These are phyloP conservation scores for Besnoitia besnoiti DNA, from an alignment of 169 alveolate species.

Conservation along the genomic window DNA sequence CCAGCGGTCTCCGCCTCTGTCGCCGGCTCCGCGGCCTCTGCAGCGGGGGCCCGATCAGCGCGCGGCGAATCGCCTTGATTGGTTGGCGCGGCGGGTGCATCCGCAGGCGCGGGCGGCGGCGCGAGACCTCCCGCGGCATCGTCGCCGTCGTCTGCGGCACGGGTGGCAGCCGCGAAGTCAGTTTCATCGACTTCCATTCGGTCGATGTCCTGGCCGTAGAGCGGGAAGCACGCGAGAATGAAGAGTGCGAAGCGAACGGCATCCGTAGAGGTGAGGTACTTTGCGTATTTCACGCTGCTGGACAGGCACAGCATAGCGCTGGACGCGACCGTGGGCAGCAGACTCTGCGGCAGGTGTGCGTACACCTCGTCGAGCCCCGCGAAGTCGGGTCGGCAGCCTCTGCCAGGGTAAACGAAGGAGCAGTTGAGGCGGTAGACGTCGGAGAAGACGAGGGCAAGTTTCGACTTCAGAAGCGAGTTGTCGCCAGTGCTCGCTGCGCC, in stretches of 20 bases:
- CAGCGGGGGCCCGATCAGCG: not conserved
- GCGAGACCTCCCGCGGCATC: not conserved
- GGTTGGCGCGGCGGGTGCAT: not conserved
- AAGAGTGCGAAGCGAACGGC: constrained; percentile 11
- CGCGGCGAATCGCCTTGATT: not conserved
- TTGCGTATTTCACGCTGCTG: not conserved
- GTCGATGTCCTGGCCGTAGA: constrained; percentile 2
- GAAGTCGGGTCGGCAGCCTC: constrained; percentile 44
- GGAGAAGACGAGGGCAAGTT: not conserved
- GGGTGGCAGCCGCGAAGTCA: not conserved
- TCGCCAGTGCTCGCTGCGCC: constrained; percentile 55
- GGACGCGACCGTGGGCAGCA: constrained; percentile 23
- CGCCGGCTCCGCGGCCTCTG: not conserved
- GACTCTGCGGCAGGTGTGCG: constrained; percentile 37
- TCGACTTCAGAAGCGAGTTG: not conserved
- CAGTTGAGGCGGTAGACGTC: constrained; percentile 48
- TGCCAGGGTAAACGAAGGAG: constrained; percentile 38
- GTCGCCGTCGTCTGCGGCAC: not conserved
- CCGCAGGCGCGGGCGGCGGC: not conserved
- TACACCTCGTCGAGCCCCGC: constrained; percentile 37
- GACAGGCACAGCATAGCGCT: not conserved
- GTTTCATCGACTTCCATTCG: not conserved
- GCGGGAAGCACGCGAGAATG: constrained; percentile 40
- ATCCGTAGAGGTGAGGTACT: constrained; percentile 8
- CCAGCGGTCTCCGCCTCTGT: not conserved